phyloP scores from a whole-genome alignment of 176 grass and related monocot genomes.

The bread wheat (Triticum aestivum) region DNA sequence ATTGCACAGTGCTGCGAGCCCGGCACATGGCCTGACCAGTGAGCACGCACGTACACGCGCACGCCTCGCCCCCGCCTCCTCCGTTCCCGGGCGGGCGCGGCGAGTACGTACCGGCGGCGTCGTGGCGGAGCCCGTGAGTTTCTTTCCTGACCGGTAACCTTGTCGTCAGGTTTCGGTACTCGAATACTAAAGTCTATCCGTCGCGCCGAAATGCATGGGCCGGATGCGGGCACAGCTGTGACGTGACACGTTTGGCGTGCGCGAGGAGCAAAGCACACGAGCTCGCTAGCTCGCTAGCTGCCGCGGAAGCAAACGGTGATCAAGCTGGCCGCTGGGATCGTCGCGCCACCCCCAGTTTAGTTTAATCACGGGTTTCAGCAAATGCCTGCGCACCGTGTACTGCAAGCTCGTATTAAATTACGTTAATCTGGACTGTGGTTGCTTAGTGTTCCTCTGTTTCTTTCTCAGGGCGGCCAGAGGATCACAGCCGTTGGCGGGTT shows the following conservation, averaged over 20 bases:
- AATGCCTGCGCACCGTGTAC: neutral
- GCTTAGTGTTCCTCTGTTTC: neutral
- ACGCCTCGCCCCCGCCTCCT: neutral
- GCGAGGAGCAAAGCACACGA: neutral
- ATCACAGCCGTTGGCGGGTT: slow-evolving; percentile 20
- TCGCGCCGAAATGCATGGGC: neutral
- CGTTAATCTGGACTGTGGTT: neutral
- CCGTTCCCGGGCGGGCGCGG: neutral
- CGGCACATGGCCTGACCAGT: too few species aligned
- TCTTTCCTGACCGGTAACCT: neutral
- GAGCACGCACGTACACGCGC: neutral
- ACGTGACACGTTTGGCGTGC: neutral
- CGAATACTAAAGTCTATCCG: neutral
- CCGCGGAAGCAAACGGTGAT: neutral
- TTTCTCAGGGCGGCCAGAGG: neutral
- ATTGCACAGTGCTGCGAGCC: too few species aligned
- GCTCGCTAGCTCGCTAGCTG: neutral
- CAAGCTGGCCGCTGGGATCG: neutral
- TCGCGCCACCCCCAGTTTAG: neutral
- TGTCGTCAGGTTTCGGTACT: neutral
- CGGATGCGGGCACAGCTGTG: neutral
- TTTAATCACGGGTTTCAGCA: neutral
- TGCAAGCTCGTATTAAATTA: neutral
- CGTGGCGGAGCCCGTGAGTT: neutral
- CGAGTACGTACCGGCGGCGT: neutral